A percentile compares a stretch with the other conserved stretches of the same genome.
phyloP scores from a whole-genome alignment of 257 asterid species.

The Nyctanthes arbortristis region DNA sequence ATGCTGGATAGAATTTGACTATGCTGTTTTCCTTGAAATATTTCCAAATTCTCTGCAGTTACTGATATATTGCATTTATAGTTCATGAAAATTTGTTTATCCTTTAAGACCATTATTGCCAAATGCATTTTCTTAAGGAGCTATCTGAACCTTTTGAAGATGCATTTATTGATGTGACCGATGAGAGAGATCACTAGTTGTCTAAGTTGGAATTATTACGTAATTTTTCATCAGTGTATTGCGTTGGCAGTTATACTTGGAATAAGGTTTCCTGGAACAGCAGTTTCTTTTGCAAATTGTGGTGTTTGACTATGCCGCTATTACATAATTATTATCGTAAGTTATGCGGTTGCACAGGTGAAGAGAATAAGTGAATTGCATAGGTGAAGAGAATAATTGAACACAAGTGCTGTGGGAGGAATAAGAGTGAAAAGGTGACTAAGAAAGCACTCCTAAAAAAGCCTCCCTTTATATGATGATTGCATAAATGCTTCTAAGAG shows the following conservation, averaged over 20 bases:
- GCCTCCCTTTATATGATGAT: constrained; percentile 36
- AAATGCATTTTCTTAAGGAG: neutral
- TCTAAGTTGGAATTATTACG: too few relatives aligned
- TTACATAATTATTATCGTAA: constrained; percentile 18
- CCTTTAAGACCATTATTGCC: too few relatives aligned
- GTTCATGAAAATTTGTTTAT: neutral
- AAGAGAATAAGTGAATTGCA: too few relatives aligned
- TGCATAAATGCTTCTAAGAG: constrained; percentile 34
- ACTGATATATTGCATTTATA: too few relatives aligned
- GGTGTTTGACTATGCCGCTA: too few relatives aligned
- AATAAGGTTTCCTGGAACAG: neutral
- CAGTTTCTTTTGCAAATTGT: constrained; percentile 6
- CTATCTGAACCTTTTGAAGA: neutral
- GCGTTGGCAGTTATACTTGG: too few relatives aligned
- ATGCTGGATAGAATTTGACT: too few relatives aligned
- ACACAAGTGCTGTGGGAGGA: constrained; percentile 37
- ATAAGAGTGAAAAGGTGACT: constrained; percentile 27
- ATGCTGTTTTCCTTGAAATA: too few relatives aligned
- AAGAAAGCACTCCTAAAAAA: constrained; percentile 37
- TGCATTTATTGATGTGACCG: neutral
- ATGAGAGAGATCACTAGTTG: neutral
- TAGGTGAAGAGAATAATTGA: constrained; percentile 36
- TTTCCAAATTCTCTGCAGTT: too few relatives aligned
- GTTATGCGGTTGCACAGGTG: constrained; percentile 18
- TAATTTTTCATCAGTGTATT: too few relatives aligned